Evolutionary conservation across 768 basidiomycete genomes (phyloP).

Genomic region (Naganishia randhawae): DNA sequence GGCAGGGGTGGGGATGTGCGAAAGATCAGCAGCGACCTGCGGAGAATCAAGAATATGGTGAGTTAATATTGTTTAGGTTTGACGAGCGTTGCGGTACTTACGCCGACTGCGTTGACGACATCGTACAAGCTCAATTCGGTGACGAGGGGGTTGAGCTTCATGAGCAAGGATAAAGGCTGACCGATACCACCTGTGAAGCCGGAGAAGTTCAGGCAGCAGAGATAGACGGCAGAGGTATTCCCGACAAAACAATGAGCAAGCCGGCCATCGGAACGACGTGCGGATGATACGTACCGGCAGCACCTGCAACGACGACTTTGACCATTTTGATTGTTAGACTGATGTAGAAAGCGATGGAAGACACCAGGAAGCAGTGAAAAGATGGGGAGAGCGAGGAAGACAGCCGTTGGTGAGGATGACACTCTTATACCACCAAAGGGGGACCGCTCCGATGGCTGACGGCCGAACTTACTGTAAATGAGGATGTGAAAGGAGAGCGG

Average conservation of each 20-base stretch:
- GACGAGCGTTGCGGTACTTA: constrained; percentile 36
- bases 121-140: constrained; percentile 81
- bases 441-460: neutral
- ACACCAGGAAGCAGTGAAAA: neutral
- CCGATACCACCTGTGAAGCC: constrained; percentile 70
- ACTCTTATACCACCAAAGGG: constrained; percentile 10
- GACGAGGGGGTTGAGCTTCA: constrained; percentile 89
- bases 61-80: neutral
- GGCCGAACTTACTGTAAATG: constrained; percentile 1
- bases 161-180: constrained; percentile 87
- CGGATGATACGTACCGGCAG: constrained; percentile 63
- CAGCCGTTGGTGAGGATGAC: neutral
- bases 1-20: constrained; percentile 83
- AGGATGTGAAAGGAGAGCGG: constrained; percentile 12
- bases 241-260: neutral
- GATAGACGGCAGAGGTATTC: neutral
- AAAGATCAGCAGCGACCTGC: constrained; percentile 82
- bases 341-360: constrained; percentile 3
- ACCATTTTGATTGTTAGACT: constrained; percentile 53
- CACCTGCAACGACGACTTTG: constrained; percentile 95
- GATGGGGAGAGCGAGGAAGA: neutral
- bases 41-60: neutral
- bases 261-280: neutral
- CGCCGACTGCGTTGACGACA: constrained; percentile 92
- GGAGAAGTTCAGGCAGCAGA: constrained; percentile 21